Conservation (phyloP, 768 basidiomycete species). For the Tricholoma hemisulphureum region DNA sequence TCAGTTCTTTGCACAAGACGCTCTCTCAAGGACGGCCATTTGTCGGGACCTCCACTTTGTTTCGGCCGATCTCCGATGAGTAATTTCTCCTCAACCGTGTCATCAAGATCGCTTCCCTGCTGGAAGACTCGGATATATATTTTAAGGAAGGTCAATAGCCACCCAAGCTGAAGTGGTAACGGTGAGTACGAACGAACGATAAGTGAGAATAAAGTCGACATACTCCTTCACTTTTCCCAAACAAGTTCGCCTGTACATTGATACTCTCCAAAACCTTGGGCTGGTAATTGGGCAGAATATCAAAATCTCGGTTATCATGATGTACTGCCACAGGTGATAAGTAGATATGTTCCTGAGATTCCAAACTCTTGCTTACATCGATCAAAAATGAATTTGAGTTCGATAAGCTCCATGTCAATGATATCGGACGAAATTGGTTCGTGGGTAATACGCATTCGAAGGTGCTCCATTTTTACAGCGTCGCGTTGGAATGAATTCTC, state of each 20-base stretch:
- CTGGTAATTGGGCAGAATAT: conserved; percentile 77
- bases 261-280: conserved; percentile 51
- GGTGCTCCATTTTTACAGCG: conserved; percentile 77
- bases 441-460: conserved; percentile 78
- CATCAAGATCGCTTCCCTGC: conserved; percentile 77
- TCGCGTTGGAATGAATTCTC: conserved; percentile 87
- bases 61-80: conserved; percentile 80
- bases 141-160: conserved; percentile 71
- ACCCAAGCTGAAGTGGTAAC: conserved; percentile 50
- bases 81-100: conserved; percentile 77
- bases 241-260: conserved; percentile 66
- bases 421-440: conserved; percentile 69
- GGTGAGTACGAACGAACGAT: not conserved
- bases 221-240: conserved; percentile 63
- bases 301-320: conserved; percentile 85
- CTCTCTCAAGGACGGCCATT: conserved; percentile 52
- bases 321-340: conserved; percentile 45
- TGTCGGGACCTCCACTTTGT: conserved; percentile 49
- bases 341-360: not conserved
- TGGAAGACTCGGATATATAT: conserved; percentile 77
- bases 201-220: conserved; percentile 22
- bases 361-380: conserved; percentile 45
- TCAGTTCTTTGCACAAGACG: conserved; percentile 51
- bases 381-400: conserved; percentile 80
- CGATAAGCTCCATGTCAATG: conserved; percentile 80